Evolutionary conservation across 257 asterid genomes (phyloP), one percentile per base, ranked within the genome.

Genomic region (Linaria vulgaris): DNA sequence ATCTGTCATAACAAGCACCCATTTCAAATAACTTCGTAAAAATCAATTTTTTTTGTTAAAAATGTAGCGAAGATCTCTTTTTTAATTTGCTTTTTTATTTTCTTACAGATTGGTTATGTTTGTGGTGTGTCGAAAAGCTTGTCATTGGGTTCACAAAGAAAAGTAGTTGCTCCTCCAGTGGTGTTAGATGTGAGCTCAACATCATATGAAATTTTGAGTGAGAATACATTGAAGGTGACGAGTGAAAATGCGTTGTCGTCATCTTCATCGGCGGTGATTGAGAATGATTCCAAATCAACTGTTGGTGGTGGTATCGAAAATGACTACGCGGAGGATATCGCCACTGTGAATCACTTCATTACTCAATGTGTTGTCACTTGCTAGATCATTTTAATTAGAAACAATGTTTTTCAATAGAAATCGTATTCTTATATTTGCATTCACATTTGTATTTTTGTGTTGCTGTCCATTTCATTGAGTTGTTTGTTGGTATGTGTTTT

Each of bases 291-390:
- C 0, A 55, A 67, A 55, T 59, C 91, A 52, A 27, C 79, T 55
- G 85, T 78, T 45, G 84, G 83, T 51, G 91, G 95, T 24, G 91
- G 91, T 30, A 91, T 86, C 39, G 83, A 80, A 43, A 91, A 86
- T 46, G 83, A 83, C 53, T 86, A 86, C 74, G 95, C 91, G 1
- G 95, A 86, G 81, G 95, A 86, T 81, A 81, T 74, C 63, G 95
- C 95, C 82, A 81, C 88, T 14, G 91, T 83, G 79, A 85, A 83
- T 76, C 90, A 79, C 69, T 73, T 67, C 34, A 78, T 83, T 71
- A 86, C 91, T 24, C 95, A 91, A 8, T 85, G 94, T 90, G 77
- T 84, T 56, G 82, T 79, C 74, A 64, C 83, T 41, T 67, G 94
- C 94, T 64, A 85, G 94, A 90, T 83, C 70, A 20, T 13, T 21